Base-by-base conservation (phyloP, 805 yeast species). In the Candida maesae region DNA sequence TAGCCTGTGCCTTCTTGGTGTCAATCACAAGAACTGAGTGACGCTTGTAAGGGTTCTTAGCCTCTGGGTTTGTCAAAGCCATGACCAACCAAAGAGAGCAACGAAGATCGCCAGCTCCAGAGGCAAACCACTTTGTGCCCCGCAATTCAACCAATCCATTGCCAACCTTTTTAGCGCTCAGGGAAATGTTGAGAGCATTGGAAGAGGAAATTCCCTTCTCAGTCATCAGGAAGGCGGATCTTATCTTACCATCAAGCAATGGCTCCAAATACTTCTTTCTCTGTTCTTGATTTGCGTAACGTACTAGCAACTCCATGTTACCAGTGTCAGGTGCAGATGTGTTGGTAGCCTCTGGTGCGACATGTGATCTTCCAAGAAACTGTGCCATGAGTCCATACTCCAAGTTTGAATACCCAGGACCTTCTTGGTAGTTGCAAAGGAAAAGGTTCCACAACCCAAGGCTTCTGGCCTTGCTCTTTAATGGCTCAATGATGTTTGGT, bases 111-210 rank as follows among this genome's bases (percentile, higher is more conserved):
- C 83, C 84, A 28, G 83, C 84, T 21, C 84, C 84, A 0, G 83
- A 76, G 3, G 83, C 79, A 70, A 79, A 79, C 85, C 85, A 79
- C 56, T 80, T 80, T 39, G 76, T 68, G 6, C 85, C 85, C 46
- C 75, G 74, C 35, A 80, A 49, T 2, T 77, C 72, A 38, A 67
- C 74, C 28, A 60, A 50, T 16, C 45, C 46, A 12, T 71, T 67
- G 3, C 76, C 80, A 13, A 55, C 58, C 5, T 53, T 52, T 43
- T 62, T 66, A 23, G 80, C 79, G 21, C 66, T 53, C 30, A 73
- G 60, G 2, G 75, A 65, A 42, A 79, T 76, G 57, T 78, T 79
- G 47, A 79, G 66, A 2, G 84, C 82, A 56, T 80, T 78, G 12
- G 84, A 77, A 0, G 81, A 75, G 5, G 81, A 72, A 12, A 73